Base-by-base conservation (phyloP, 2,329 filamentous ascomycete species). In the Hypoxylon sp. region DNA sequence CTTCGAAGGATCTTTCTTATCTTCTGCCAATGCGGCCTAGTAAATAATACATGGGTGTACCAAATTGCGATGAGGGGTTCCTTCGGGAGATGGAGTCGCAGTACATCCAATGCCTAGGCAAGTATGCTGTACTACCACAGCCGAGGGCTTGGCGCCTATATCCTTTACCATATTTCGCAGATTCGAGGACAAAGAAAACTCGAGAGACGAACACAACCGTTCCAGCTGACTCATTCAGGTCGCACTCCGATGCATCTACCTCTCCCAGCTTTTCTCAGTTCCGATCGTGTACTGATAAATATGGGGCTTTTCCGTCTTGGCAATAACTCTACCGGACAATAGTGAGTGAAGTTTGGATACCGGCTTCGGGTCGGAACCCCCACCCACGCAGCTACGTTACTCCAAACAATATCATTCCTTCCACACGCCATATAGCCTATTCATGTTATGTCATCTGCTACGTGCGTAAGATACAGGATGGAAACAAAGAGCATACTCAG, bases 281-380 rank as follows among this genome's bases (percentile, higher is more conserved):
- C 42, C 54, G 54, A 56, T 15, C 47, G 29, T 47, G 7, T n/a
- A 8, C 13, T 13, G 3, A n/a, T 35, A 17, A 17, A 27, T 35
- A 35, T 19, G 54, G 54, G 7, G 29, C 54, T 47, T 56, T 56
- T 44, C 54, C 54, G 54, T 56, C 54, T 56, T 56, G 54, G 54
- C 54, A 47, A n/a, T 17, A 19, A 29, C 19, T 2, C 11, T 19
- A 31, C 27, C 27, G 54, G 15, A 17, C 42, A 42, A 21, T 7
- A 10, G 39, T 19, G 10, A 44, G 42, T 7, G 39, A 35, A 31
- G 29, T 6, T 11, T 31, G 17, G 17, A 46, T 21, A 13, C 8
- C 53, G 53, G 39, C 53, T 6, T 31, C 24, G 17, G 5, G 1
- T 17, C 39, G 17, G 17, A 21, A 19, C 39, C 39, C 35, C 39